These are phyloP conservation scores for Nemania serpens DNA, from an alignment of 2,329 filamentous ascomycete genomes.

Conservation along the genomic window DNA sequence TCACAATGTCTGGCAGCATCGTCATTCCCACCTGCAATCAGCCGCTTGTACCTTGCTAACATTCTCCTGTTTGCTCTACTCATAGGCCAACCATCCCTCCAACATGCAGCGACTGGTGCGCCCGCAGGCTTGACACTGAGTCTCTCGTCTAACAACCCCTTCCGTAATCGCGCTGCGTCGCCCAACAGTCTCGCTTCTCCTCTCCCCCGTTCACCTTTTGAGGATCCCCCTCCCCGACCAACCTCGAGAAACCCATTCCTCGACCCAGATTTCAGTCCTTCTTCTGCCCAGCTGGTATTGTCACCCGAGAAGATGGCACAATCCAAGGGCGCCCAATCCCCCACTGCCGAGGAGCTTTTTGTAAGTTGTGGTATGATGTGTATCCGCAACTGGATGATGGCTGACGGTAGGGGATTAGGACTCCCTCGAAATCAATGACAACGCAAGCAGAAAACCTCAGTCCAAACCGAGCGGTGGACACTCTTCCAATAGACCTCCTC, in stretches of 20 bases:
- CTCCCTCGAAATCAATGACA: constrained; percentile 50
- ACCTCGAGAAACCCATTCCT: constrained; percentile 78
- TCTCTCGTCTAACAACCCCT: constrained; percentile 83
- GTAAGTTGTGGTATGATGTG: constrained; percentile 57
- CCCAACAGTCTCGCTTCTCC: constrained; percentile 50
- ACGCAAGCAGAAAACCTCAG: constrained; percentile 42
- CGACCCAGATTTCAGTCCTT: constrained; percentile 49
- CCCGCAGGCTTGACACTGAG: constrained; percentile 63
- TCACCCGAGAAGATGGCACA: constrained; percentile 57
- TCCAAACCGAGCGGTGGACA: constrained; percentile 38
- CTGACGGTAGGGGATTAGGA: constrained; percentile 59
- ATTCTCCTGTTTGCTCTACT: constrained; percentile 37
- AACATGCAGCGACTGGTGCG: constrained; percentile 42
- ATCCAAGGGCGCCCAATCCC: constrained; percentile 52
- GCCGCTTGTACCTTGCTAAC: constrained; percentile 39
- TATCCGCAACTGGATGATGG: constrained; percentile 30
- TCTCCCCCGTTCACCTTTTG: constrained; percentile 60
- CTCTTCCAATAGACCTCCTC: constrained; percentile 46
- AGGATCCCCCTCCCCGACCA: constrained; percentile 63
- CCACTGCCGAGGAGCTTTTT: constrained; percentile 73
- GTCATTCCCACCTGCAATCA: constrained; percentile 49
- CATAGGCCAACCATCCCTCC: constrained; percentile 45
- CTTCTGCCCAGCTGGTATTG: constrained; percentile 39
- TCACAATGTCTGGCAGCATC: constrained; percentile 50
- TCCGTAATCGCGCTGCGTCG: constrained; percentile 72